Evolutionary conservation across 306 rosid genomes (phyloP).

Genomic region (Nissolia schottii): DNA sequence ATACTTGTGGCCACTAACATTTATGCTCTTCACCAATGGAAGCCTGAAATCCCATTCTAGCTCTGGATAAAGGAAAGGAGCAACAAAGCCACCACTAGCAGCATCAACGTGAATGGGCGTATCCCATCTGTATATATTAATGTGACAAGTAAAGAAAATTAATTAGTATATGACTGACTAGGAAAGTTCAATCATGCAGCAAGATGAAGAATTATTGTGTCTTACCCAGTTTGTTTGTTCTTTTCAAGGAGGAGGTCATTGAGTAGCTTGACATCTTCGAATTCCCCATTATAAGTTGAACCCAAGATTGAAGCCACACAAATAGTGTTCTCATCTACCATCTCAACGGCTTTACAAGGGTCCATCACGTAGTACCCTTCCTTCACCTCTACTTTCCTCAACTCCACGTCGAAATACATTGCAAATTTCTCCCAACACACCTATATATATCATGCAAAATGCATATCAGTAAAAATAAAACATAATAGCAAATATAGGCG

Average conservation of each 20-base stretch:
- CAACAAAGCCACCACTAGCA: constrained; percentile 80
- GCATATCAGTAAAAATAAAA: background rate
- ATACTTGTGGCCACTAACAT: constrained; percentile 83
- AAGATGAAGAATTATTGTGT: no score
- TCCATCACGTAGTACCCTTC: constrained; percentile 85
- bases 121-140: constrained; percentile 48
- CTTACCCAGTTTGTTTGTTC: constrained; percentile 57
- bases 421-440: constrained; percentile 89
- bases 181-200: background rate
- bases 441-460: constrained; percentile 5
- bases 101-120: constrained; percentile 84
- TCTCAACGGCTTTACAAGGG: constrained; percentile 61
- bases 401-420: constrained; percentile 65
- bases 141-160: background rate
- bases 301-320: constrained; percentile 85
- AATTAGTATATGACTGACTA: background rate
- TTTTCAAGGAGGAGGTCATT: constrained; percentile 54
- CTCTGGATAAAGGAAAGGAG: constrained; percentile 75
- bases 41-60: constrained; percentile 85
- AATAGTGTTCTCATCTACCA: constrained; percentile 82
- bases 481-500: background rate
- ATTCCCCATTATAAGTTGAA: constrained; percentile 77
- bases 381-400: constrained; percentile 62
- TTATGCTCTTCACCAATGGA: constrained; percentile 75
- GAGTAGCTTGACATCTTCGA: constrained; percentile 72